phyloP scores from a whole-genome alignment of 106 monocot genomes.

The Posidonia australis region DNA sequence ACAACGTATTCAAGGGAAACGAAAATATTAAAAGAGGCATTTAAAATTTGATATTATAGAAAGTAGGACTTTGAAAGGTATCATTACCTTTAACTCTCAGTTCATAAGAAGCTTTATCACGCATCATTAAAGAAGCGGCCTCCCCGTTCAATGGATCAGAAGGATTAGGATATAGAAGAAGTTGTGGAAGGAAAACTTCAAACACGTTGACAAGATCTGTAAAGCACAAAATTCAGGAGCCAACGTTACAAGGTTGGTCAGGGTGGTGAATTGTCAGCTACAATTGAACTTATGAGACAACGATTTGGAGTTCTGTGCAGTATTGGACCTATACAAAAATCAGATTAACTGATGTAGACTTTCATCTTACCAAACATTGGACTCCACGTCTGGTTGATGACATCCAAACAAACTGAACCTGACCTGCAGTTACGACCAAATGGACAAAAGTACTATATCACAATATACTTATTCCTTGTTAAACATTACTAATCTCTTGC shows the following conservation, averaged over 20 bases:
- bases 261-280: too few relatives aligned
- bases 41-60: not conserved
- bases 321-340: not conserved
- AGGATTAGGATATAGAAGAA: conserved; percentile 29
- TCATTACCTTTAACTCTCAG: conserved; percentile 25
- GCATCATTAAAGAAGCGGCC: conserved; percentile 27
- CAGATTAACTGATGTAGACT: not conserved
- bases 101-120: conserved; percentile 19
- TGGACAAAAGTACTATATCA: too few relatives aligned
- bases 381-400: conserved; percentile 30
- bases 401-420: conserved; percentile 31
- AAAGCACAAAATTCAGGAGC: not conserved
- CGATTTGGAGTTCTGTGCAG: not conserved
- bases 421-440: conserved; percentile 10
- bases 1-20: not conserved
- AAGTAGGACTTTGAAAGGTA: not conserved
- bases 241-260: too few relatives aligned
- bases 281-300: not conserved
- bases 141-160: conserved; percentile 31
- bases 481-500: too few relatives aligned
- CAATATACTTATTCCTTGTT: too few relatives aligned
- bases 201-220: conserved; percentile 31
- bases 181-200: conserved; percentile 31
- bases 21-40: not conserved
- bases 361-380: conserved; percentile 27